Evolutionary conservation across 306 rosid species (phyloP).

Genomic region (Lupinus albus): DNA sequence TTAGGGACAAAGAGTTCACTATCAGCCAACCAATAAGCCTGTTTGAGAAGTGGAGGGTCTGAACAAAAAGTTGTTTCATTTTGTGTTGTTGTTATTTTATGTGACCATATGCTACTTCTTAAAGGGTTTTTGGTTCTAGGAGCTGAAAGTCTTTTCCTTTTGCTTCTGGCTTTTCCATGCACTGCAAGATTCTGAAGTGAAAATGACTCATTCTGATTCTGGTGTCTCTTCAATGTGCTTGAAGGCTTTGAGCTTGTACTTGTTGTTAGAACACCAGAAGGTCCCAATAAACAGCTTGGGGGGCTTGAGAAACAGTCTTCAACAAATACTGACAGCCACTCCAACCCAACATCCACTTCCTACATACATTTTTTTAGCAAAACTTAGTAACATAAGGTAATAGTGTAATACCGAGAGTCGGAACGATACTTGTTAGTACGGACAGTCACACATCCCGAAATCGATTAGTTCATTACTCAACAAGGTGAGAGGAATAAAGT

Average conservation of each 20-base stretch:
- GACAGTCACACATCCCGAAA: too few species aligned
- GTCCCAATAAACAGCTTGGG: constrained; percentile 54
- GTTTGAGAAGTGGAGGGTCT: constrained; percentile 63
- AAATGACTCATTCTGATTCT: constrained; percentile 28
- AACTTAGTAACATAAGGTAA: not conserved
- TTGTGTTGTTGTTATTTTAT: constrained; percentile 40
- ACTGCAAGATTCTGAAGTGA: constrained; percentile 49
- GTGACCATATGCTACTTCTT: constrained; percentile 44
- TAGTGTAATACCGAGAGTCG: too few species aligned
- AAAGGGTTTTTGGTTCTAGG: constrained; percentile 48
- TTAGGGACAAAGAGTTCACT: constrained; percentile 59
- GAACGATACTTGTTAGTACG: too few species aligned
- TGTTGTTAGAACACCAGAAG: constrained; percentile 36
- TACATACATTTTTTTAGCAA: constrained; percentile 28
- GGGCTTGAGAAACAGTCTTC: constrained; percentile 74
- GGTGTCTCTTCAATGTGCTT: constrained; percentile 34
- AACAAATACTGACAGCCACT: constrained; percentile 74
- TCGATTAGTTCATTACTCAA: too few species aligned
- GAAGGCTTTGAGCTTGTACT: constrained; percentile 46
- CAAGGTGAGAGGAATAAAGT: too few species aligned
- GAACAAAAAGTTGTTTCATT: constrained; percentile 45
- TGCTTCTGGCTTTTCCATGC: constrained; percentile 78
- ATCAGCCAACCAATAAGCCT: constrained; percentile 65
- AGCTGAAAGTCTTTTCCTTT: constrained; percentile 61
- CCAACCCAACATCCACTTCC: constrained; percentile 72